Evolutionary conservation across 305 asterid species (phyloP), one percentile per base, ranked within the genome.

Genomic region (Rubia tinctorum): DNA sequence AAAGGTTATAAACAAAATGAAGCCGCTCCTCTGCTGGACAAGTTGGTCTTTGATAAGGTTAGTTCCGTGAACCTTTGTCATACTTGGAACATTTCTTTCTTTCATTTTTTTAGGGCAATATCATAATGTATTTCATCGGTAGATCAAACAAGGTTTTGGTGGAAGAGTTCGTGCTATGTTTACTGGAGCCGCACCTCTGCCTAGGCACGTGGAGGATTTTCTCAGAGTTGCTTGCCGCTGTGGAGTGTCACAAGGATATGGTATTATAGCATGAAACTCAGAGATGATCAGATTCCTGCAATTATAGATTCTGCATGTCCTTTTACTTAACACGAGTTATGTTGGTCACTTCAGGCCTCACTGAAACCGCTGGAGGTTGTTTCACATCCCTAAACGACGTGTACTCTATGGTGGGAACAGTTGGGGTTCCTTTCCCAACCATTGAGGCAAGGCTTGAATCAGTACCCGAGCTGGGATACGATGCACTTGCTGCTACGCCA

Each of bases 131-230:
- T n/a, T 66, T 59, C 8, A 6, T 76, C 60, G 73, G 75, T 72
- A 93, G 98, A 90, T 93, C 63, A 91, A 86, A 85, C 93, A 79
- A 85, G 97, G 82, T 51, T 93, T 93, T 78, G 98, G 98, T 58
- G 98, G 98, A 71, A 88, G 94, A 9, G 97, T 93, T 69, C 98
- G 96, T 73, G 90, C 90, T 44, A 86, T 94, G 85, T 79, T 91
- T 53, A 85, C 99, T 34, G 99, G 99, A 64, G 99, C 99, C 69
- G 99, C 99, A 44, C 99, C 99, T 20, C 79, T 94, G 77, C 92
- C 97, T 25, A 86, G 79, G 81, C 97, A 91, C 71, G 76, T 94
- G 1, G 98, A 94, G 86, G 99, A 94, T 82, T 94, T 94, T 83
- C 81, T 91, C 68, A 80, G 99, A 75, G 99, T 90, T 53, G 85